Evolutionary conservation across 306 rosid species (phyloP).

Genomic region (Quercus cerris): DNA sequence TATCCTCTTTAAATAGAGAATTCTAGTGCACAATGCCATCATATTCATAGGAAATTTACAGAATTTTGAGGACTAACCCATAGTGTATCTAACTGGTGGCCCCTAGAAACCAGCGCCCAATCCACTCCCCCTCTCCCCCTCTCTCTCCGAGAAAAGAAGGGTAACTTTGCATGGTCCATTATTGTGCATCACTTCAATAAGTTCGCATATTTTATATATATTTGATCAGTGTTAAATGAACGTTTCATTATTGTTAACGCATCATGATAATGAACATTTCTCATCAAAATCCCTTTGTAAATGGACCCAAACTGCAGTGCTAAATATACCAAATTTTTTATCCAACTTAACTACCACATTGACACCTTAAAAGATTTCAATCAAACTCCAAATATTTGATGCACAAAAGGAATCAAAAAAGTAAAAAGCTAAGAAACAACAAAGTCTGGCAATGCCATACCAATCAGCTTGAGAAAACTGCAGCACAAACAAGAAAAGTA

Average conservation of each 20-base stretch:
- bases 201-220: neutral
- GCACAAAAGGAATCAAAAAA: too few species aligned
- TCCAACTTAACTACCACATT: neutral
- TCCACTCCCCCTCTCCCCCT: too few species aligned
- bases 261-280: neutral
- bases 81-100: neutral
- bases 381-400: neutral
- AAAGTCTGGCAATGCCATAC: neutral
- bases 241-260: too few species aligned
- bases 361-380: neutral
- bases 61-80: neutral
- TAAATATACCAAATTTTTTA: neutral
- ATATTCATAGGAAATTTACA: neutral
- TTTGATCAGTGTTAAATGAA: too few species aligned
- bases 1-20: neutral
- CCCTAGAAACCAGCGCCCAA: too few species aligned
- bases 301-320: neutral
- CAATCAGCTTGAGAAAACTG: neutral
- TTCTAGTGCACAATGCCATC: neutral
- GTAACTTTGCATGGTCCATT: neutral
- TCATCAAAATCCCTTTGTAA: neutral
- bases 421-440: neutral
- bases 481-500: neutral
- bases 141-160: neutral
- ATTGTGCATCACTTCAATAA: neutral